Base-by-base conservation (phyloP, 495 filamentous ascomycete genomes). In the Trichoderma erinaceum region DNA sequence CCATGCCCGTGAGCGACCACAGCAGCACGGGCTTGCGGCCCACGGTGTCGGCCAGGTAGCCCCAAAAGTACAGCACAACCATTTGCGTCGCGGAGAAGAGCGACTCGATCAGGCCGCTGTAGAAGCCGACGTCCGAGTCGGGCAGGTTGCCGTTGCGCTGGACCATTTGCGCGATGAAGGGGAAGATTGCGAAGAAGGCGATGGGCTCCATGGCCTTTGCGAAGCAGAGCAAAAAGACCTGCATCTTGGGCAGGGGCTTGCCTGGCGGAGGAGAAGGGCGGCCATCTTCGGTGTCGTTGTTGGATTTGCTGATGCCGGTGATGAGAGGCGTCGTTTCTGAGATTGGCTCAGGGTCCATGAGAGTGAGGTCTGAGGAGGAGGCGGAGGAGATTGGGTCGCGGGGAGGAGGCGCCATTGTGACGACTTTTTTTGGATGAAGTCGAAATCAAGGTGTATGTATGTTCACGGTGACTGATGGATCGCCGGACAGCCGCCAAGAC, bases 131-230 rank as follows among this genome's bases (percentile, higher is more conserved):
- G 77, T 90, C 85, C 43, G 77, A 71, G 66, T 85, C 80, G 21
- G 75, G 61, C 11, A 91, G 71, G 41, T 79, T 69, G 4, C 88
- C 89, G 69, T 84, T 85, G 41, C 85, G 78, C 71, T 83, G 78
- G 5, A 88, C 83, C 89, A 92, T 92, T 69, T 87, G 76, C 72
- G 85, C 89, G 73, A 92, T 84, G 76, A 88, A 92, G 0, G 89
- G 89, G 73, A 92, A 88, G 73, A 91, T 90, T 71, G 80, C 83
- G 78, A 91, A 92, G 77, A 88, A 92, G 18, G 88, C 87, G 41
- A 91, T 79, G 4, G 89, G 89, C 75, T 92, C 89, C n/a, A 90
- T 75, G n/a, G 87, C 73, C 12, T 88, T 82, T 1, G 86, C 85
- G 73, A 83, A 89, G 76, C 89, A 91, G 25, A 92, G 83, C 4